Evolutionary conservation across 2,329 filamentous ascomycete species (phyloP), one percentile per base, ranked within the genome.

Genomic region (Pyrenophora tritici-repentis): DNA sequence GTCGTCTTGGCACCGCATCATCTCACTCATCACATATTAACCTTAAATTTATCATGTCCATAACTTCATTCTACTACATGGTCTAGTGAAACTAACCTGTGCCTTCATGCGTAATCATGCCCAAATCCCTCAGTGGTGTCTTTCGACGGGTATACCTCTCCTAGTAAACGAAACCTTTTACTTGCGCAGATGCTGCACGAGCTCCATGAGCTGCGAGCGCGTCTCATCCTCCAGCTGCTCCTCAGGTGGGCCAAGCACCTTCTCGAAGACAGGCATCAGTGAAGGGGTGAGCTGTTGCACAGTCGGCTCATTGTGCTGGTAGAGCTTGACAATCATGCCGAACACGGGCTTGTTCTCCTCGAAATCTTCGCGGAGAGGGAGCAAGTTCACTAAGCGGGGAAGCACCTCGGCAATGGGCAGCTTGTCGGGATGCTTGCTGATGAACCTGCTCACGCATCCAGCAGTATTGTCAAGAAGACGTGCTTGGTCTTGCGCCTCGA

Each of bases 301-400:
- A 2, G 85, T 88, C 10, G 82, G 77, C 75, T 93, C 87, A 59
- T 85, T 82, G 56, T 82, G 78, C 63, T 88, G 83, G 73, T 91
- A 97, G 59, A 97, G 83, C 75, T 89, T 86, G 74, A 90, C 87
- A 67, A 99, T 87, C 84, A 92, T 95, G 73, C 88, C 84, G 78
- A 88, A 99, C 53, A 97, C 86, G 7, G 94, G 91, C 66, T 90
- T 90, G 77, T 99, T 97, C 83, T 97, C 94, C 76, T 97, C 91
- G 66, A 85, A 97, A 74, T 97, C 94, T 71, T 96, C 92, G 74
- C 89, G 90, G 56, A 97, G 81, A 8, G 94, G 94, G 32, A 97
- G 83, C 22, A 92, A 83, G 55, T 84, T 83, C 49, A 95, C 83
- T 22, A 97, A 78, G 1, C 85, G 86, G 20, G 93, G 92, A 1